These are phyloP conservation scores for Senecio squalidus DNA, from an alignment of 140 eudicot genomes.

Conservation along the genomic window DNA sequence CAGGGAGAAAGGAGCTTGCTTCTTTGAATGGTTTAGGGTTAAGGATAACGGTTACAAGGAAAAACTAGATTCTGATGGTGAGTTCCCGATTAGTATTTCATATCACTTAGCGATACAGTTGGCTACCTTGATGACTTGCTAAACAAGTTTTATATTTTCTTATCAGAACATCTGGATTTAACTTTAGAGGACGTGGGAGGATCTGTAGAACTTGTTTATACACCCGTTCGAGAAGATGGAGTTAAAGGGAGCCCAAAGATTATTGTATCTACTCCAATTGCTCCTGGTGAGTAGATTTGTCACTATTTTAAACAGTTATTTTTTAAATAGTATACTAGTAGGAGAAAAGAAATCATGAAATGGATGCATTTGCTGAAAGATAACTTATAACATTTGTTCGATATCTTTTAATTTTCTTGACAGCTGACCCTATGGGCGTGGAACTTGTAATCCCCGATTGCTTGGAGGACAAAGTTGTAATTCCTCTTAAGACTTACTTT, in stretches of 20 bases:
- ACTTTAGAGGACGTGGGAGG: conserved; percentile 68
- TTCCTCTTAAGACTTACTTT: conserved; percentile 73
- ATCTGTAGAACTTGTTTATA: conserved; percentile 61
- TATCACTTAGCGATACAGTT: background rate
- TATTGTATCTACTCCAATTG: conserved; percentile 47
- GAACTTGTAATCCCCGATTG: conserved; percentile 77
- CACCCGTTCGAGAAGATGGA: conserved; percentile 91
- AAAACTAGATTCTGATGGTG: conserved; percentile 60
- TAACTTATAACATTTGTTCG: background rate
- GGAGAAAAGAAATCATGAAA: background rate
- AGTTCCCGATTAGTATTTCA: background rate
- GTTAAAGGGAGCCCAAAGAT: conserved; percentile 56
- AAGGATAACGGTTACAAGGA: conserved; percentile 53
- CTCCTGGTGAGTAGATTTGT: conserved; percentile 58
- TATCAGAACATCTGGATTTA: conserved; percentile 65
- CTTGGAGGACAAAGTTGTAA: conserved; percentile 60
- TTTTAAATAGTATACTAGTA: background rate
- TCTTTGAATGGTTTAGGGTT: conserved; percentile 78
- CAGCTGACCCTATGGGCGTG: conserved; percentile 83
- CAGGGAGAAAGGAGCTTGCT: conserved; percentile 86
- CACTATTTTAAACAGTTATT: background rate
- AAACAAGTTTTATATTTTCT: conserved; percentile 17
- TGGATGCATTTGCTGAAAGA: background rate
- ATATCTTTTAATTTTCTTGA: conserved; percentile 1
- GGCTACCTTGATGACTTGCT: conserved; percentile 17